Evolutionary conservation across 306 rosid species (phyloP).

Genomic region (Prinsepia uniflora): DNA sequence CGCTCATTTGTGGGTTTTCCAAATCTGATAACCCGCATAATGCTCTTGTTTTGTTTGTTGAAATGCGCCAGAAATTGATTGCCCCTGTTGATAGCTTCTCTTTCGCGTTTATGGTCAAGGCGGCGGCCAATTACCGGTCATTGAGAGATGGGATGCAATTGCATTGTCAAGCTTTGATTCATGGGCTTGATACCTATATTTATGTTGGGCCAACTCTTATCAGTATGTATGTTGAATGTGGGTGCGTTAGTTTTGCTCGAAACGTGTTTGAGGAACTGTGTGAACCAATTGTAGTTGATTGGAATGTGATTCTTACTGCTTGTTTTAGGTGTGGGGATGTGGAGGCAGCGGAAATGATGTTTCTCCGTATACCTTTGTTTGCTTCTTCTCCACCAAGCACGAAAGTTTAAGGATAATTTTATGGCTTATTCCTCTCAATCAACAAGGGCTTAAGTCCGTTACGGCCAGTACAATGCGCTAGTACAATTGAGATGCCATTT

Average conservation of each 20-base stretch:
- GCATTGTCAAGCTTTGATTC: conserved; percentile 48
- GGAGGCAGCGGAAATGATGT: conserved; percentile 36
- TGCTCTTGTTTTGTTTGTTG: conserved; percentile 45
- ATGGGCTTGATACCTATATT: conserved; percentile 48
- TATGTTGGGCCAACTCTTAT: conserved; percentile 71
- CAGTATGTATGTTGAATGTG: conserved; percentile 68
- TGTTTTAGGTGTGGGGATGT: conserved; percentile 63
- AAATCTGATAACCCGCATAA: conserved; percentile 43
- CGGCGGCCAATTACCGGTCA: conserved; percentile 43
- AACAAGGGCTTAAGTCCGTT: no score
- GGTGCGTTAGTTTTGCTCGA: conserved; percentile 31
- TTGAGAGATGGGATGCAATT: conserved; percentile 49
- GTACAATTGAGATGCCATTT: no score
- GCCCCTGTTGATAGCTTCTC: conserved; percentile 63
- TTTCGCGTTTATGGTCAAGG: conserved; percentile 69
- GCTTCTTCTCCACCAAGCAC: no score
- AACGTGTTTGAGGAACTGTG: conserved; percentile 70
- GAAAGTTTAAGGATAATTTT: no score
- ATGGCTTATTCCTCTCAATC: no score
- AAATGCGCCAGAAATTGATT: conserved; percentile 43
- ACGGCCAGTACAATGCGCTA: no score
- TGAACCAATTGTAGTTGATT: conserved; percentile 67
- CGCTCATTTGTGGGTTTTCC: conserved; percentile 66
- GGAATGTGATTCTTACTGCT: conserved; percentile 69
- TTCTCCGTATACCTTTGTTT: conserved; percentile 59